Evolutionary conservation across 495 filamentous ascomycete species (phyloP), one percentile per base, ranked within the genome.

Genomic region (Antarctomyces pellizariae): DNA sequence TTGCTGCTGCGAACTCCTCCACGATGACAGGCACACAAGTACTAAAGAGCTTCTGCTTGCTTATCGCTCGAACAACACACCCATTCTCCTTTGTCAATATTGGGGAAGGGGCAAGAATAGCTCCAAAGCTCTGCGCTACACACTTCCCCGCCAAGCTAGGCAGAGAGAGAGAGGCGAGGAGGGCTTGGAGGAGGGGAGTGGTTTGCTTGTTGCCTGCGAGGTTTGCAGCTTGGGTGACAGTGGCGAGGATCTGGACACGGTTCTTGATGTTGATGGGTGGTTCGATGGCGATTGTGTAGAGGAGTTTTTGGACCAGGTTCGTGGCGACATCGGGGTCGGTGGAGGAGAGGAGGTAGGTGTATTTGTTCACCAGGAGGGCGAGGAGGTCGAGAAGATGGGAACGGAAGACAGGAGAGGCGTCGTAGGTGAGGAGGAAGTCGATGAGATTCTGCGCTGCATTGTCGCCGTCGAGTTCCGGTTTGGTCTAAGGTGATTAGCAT

Each of bases 71-170:
- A 5, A 44, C 19, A 10, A 25, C 26, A 22, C 44, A 48, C 26
- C 47, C 46, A 36, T 49, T 49, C 7, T 36, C 24, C 15, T 46
- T 39, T 7, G 33, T 40, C 5, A 56, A 17, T 11, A 39, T 43
- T 15, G 47, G 37, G 5, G 47, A 47, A 2, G 43, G 44, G 5
- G 41, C 44, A 7, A 51, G 33, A 5, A 56, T 18, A 1, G 47
- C 31, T 16, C 44, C 42, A 13, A 56, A 45, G 13, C 23, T 36
- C 11, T 36, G 35, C 8, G 49, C 44, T 4, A 48, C 32, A n/a
- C n/a, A n/a, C 13, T 37, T 26, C 12, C 43, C 39, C 8, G 48
- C 50, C 8, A 21, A 16, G 15, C n/a, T 16, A 10, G 24, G 28
- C 19, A 32, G 2, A 5, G 16, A 25, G 6, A 43, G 16, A 14